A percentile compares a stretch with the other conserved stretches of the same genome.
Evolutionary conservation across 306 rosid species (phyloP).

Genomic region (Rubus parviflorus): DNA sequence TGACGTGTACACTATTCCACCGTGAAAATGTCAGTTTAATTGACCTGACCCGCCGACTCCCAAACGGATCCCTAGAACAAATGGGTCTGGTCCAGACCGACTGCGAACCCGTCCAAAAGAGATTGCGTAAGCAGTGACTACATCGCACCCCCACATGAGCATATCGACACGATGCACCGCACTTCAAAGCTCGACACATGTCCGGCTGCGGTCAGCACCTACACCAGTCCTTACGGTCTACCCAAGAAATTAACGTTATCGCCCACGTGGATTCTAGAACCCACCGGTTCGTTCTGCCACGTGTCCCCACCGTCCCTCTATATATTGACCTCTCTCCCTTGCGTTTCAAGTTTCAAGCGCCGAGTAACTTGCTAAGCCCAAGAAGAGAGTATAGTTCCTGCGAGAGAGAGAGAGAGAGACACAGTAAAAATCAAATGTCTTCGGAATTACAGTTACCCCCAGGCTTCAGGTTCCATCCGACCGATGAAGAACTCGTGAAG

Average conservation of each 20-base stretch:
- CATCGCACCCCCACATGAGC: conserved; percentile 43
- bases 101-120: conserved; percentile 55
- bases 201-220: conserved; percentile 29
- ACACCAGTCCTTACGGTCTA: conserved; percentile 22
- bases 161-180: conserved; percentile 45
- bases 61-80: conserved; percentile 23
- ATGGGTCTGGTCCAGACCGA: conserved; percentile 43
- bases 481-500: conserved; percentile 91
- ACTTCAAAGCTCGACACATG: conserved; percentile 49
- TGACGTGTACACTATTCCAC: conserved; percentile 40
- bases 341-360: conserved; percentile 75
- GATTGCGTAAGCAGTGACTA: conserved; percentile 85
- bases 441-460: conserved; percentile 78
- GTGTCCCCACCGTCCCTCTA: conserved; percentile 37
- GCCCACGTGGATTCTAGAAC: conserved; percentile 80
- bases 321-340: conserved; percentile 52
- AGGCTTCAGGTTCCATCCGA: conserved; percentile 93
- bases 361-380: conserved; percentile 28
- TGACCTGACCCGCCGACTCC: conserved; percentile 44
- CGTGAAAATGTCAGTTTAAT: conserved; percentile 15
- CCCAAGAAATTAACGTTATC: conserved; percentile 35
- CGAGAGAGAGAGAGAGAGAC: not conserved
- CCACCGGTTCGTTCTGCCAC: conserved; percentile 33
- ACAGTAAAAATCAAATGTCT: conserved; percentile 15
- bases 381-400: not conserved